Evolutionary conservation across 176 grass and related monocot species (phyloP).

Genomic region (Carex pumila): DNA sequence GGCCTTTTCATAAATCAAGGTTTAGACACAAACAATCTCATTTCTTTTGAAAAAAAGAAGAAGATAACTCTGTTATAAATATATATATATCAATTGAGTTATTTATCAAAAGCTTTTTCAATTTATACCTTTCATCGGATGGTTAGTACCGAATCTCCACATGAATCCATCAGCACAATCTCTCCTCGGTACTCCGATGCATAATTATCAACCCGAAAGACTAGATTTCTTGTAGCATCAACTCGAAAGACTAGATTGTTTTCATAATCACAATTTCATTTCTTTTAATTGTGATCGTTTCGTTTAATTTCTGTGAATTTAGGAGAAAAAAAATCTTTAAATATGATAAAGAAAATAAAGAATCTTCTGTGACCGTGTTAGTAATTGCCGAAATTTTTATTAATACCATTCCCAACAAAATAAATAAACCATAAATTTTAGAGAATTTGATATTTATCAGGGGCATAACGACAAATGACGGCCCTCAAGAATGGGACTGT

Average conservation of each 20-base stretch:
- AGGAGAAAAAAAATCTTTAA: too few relatives aligned
- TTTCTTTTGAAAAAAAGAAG: not conserved
- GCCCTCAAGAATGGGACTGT: too few relatives aligned
- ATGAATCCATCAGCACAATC: conserved; percentile 87
- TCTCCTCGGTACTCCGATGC: conserved; percentile 45
- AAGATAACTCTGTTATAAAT: not conserved
- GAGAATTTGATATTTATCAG: too few relatives aligned
- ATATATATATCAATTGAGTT: not conserved
- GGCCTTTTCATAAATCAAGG: not conserved
- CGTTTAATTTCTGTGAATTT: too few relatives aligned
- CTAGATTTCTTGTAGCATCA: conserved; percentile 60
- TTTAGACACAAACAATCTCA: not conserved
- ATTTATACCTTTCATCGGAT: conserved; percentile 53
- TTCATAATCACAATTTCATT: too few relatives aligned
- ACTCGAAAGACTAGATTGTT: not conserved
- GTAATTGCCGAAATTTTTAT: too few relatives aligned
- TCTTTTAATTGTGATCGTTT: too few relatives aligned
- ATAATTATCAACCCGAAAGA: conserved; percentile 87
- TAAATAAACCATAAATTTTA: too few relatives aligned
- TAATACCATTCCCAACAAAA: too few relatives aligned
- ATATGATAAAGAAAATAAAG: too few relatives aligned
- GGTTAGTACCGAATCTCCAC: conserved; percentile 45
- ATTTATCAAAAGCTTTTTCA: not conserved
- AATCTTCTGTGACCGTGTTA: too few relatives aligned
- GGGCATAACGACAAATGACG: too few relatives aligned